Evolutionary conservation across 2,329 filamentous ascomycete genomes (phyloP), one percentile per base, ranked within the genome.

Genomic region (Clonostachys solani): DNA sequence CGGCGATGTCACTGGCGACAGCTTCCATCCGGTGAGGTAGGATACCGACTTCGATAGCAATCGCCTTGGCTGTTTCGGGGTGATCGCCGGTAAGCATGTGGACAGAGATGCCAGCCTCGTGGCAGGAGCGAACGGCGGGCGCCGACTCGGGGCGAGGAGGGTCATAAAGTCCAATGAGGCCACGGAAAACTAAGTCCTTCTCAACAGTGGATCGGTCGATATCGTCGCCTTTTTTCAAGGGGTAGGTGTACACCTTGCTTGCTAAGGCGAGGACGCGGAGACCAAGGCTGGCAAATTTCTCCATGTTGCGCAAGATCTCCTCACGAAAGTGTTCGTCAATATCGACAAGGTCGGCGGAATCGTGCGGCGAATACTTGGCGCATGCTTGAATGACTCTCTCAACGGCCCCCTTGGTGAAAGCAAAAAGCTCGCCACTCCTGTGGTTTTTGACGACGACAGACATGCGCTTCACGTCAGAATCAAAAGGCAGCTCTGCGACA

Each of bases 381-480:
- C 71, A 65, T 42, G 80, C 68, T 4, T 68, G 66, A 19, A 88
- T 68, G 13, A 89, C 77, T 36, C 83, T 74, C 61, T 88, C 84
- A 5, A 87, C 84, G 3, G 85, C 85, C 49, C 82, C 82, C 58
- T 84, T 83, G 50, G 78, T 81, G 56, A 78, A 80, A 1, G 60
- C 64, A 23, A 50, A 60, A 12, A 58, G 56, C 23, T 63, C 46
- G 13, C 43, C 55, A 5, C 53, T 56, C 37, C 69, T 60, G 52
- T 64, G 69, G 45, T 72, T 55, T 49, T 67, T 63, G 63, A 83
- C 84, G 47, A 87, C 77, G 40, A 87, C 83, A 1, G 83, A 86
- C 85, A 89, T 89, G 50, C 83, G 82, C 69, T 89, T 89, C 53
- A 87, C 78, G 50, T 83, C 81, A 1, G 83, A 87, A 56, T 87